Conservation (phyloP, 2,329 filamentous ascomycete species). For the Sarocladiaceae sp. region DNA sequence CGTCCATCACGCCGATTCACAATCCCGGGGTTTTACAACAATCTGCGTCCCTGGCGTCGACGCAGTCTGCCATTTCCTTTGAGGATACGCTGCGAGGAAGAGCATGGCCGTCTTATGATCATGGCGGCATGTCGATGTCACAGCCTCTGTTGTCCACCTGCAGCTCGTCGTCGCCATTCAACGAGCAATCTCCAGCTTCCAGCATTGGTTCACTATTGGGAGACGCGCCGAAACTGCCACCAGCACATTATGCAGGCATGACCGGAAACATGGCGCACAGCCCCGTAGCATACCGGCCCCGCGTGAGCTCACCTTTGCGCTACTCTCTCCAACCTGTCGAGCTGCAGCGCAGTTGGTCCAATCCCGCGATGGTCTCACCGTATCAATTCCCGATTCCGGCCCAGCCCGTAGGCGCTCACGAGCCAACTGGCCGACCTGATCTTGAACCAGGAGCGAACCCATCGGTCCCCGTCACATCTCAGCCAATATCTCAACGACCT, state of each 20-base stretch:
- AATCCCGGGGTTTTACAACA: background rate
- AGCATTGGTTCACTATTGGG: background rate
- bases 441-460: background rate
- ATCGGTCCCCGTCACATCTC: background rate
- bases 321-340: background rate
- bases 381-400: background rate
- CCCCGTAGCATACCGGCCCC: conserved; percentile 16
- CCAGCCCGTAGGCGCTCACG: background rate
- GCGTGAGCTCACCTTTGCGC: conserved; percentile 23
- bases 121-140: background rate
- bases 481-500: background rate
- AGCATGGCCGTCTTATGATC: conserved; percentile 1
- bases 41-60: background rate
- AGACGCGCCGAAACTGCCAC: background rate
- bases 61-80: background rate
- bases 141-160: background rate
- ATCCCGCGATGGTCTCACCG: background rate
- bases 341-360: background rate
- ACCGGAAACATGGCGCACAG: no score
- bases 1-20: conserved; percentile 19
- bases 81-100: background rate
- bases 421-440: background rate
- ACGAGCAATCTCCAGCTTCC: background rate
- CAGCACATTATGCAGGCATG: background rate
- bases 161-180: background rate